Evolutionary conservation across 2,329 filamentous ascomycete species (phyloP), one percentile per base, ranked within the genome.

Genomic region (Nemania sp.): DNA sequence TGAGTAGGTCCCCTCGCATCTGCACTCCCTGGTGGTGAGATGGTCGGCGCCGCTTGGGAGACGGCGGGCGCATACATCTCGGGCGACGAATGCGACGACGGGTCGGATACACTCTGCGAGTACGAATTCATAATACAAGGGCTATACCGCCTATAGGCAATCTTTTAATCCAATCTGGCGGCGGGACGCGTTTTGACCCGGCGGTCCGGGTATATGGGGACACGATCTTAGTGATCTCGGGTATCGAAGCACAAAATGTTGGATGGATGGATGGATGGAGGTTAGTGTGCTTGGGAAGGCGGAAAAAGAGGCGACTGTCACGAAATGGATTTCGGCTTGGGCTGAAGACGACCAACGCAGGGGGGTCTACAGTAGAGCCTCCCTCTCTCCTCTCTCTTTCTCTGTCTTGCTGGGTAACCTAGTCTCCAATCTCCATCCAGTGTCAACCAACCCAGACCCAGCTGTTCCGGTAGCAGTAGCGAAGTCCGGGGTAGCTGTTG

Each of bases 1-100:
- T 79, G 73, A 58, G 80, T 74, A 71, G 75, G 69, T 32, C 70
- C 68, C 54, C 74, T 73, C 32, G 74, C 66, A 64, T 76, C 75
- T 47, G 64, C 58, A 53, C 52, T 66, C 43, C 60, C 69, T 27
- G 69, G 57, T 60, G 67, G 59, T 59, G 69, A 71, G 55, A 62
- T 67, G 27, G 57, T 57, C 64, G 69, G 53, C 55, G 62, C 43
- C 45, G 64, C 8, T 20, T 63, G 64, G 20, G 64, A 49, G 20
- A 60, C 43, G 27, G 29, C 47, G 22, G 67, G 26, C 55, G 60
- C 64, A 64, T 70, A 70, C 64, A 70, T 58, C 55, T 69, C 67
- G 38, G 69, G 69, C 29, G 69, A 64, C n/a, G 69, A 70, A 63
- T 71, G 63, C 61, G 69, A 67, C 32, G 67, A 66, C 49, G 62